Base-by-base conservation (phyloP, 2,329 filamentous ascomycete species). In the Aspergillus sp. region DNA sequence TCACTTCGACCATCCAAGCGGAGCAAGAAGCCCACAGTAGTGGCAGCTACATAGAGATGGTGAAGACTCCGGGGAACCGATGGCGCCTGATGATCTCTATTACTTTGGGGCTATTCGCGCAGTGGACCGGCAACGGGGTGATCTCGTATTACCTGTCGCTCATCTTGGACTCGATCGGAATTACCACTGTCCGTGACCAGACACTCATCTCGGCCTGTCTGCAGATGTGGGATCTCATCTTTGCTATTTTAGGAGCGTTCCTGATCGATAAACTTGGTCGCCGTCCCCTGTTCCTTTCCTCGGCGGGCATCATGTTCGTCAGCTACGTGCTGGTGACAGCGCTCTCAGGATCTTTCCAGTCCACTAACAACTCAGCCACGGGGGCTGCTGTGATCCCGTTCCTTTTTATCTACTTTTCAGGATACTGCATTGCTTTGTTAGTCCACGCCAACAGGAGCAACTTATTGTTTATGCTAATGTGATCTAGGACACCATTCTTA, bases 51-150 rank as follows among this genome's bases (percentile, higher is more conserved):
- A 2, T 45, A 0, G 67, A 69, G 32, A 65, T 69, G 63, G n/a
- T 65, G 15, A 45, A 54, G 17, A 62, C 62, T 0, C 62, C 63
- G 2, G 62, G 62, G 0, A 65, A 65, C 50, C 55, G 63, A 0
- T 63, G 55, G 48, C 57, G 63, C 2, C 39, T 64, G 15, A n/a
- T 65, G 2, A 65, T 65, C 28, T 62, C 63, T 1, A 23, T 65
- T 9, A 55, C 48, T 6, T n/a, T 65, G 5, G 62, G 63, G 3
- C 49, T 66, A 6, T 63, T 60, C 21, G 53, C 62, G 2, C 65
- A 71, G 38, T 71, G 69, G 70, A 63, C 63, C n/a, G 70, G 70
- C 32, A 71, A 70, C 45, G 71, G 70, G 43, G 67, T 67, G 13
- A 62, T 69, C 19, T 57, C 62, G 13, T 68, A 67, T 55, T 70